Evolutionary conservation across 257 asterid genomes (phyloP).

Genomic region (Nyctanthes arbortristis): DNA sequence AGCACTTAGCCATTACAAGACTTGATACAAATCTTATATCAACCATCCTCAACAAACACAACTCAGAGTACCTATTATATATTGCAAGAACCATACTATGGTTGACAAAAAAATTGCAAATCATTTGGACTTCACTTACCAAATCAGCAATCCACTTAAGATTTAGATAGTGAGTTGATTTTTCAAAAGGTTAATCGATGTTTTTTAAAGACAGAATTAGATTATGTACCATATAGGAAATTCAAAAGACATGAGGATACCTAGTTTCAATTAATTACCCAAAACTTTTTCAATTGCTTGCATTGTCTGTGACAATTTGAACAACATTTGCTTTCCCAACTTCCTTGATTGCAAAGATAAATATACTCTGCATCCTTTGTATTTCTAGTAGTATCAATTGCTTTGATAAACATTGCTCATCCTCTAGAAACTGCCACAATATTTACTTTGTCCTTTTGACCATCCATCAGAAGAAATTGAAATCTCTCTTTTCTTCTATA

Average conservation of each 20-base stretch:
- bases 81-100: neutral
- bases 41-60: neutral
- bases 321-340: neutral
- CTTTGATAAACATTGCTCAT: neutral
- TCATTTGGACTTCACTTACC: neutral
- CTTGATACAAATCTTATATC: neutral
- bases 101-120: neutral
- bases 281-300: neutral
- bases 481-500: neutral
- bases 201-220: neutral
- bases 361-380: neutral
- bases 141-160: neutral
- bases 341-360: neutral
- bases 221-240: neutral
- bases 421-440: neutral
- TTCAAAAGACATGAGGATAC: conserved; percentile 1
- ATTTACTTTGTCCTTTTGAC: neutral
- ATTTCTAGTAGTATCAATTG: neutral
- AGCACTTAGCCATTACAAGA: neutral
- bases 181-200: neutral
- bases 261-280: neutral
- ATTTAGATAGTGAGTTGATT: neutral
- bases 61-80: neutral
- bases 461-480: neutral
- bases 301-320: neutral